Evolutionary conservation across 2,329 filamentous ascomycete species (phyloP).

Genomic region (Epichloe bromicola): DNA sequence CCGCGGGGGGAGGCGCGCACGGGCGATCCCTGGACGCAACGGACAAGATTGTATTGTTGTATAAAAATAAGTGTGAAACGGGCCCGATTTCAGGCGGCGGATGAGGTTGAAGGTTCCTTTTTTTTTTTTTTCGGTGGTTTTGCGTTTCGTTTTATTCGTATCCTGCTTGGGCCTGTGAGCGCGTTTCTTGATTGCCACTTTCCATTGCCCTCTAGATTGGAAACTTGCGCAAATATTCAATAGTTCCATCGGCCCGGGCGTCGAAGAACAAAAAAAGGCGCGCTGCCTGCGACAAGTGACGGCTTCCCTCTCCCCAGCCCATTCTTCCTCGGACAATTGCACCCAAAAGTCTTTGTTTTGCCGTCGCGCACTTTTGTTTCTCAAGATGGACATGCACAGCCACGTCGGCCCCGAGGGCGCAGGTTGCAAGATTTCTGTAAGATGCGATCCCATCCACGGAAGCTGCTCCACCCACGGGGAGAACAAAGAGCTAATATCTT

Average conservation of each 20-base stretch:
- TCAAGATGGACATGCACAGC: slow-evolving; percentile 14
- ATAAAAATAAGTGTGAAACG: background rate
- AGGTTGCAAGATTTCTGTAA: slow-evolving; percentile 20
- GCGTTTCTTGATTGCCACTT: background rate
- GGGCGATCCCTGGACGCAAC: too few relatives aligned
- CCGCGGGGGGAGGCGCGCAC: too few relatives aligned
- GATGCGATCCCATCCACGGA: background rate
- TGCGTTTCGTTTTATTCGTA: too few relatives aligned
- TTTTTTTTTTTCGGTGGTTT: background rate
- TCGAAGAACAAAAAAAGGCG: background rate
- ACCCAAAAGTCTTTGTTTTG: background rate
- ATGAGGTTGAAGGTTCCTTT: too few relatives aligned
- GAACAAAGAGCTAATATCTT: background rate
- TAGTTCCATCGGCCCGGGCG: background rate
- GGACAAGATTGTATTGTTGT: too few relatives aligned
- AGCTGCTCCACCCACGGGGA: too few relatives aligned
- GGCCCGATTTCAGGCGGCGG: background rate
- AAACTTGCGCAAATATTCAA: background rate
- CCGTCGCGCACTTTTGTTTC: background rate
- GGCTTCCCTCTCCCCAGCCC: too few relatives aligned
- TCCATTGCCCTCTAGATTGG: too few relatives aligned
- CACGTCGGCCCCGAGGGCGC: slow-evolving; percentile 10
- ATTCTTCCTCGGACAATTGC: background rate
- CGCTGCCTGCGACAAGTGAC: too few relatives aligned
- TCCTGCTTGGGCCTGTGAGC: background rate